Conservation (phyloP, 2,329 filamentous ascomycete genomes). For the Ophiocordyceps camponoti-leonardi region DNA sequence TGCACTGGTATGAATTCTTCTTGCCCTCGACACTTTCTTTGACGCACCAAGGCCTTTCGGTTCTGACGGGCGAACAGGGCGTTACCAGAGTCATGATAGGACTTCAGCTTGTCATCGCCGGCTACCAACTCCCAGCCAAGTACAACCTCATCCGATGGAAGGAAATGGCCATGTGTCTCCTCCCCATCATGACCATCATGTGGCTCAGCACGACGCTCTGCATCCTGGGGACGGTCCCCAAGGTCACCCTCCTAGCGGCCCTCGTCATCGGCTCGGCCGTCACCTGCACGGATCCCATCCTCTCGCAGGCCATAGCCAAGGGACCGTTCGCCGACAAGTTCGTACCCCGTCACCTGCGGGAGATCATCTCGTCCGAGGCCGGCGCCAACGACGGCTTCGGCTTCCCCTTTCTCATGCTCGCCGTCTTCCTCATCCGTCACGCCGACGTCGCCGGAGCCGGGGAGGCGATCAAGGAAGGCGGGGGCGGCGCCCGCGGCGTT, state of each 20-base stretch:
- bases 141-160: conserved; percentile 32
- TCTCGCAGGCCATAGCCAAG: conserved; percentile 45
- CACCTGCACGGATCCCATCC: conserved; percentile 43
- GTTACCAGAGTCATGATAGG: conserved; percentile 43
- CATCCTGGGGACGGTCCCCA: conserved; percentile 35
- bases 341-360: conserved; percentile 36
- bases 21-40: too few relatives aligned
- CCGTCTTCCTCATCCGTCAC: conserved; percentile 30
- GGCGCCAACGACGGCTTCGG: conserved; percentile 14
- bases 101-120: conserved; percentile 44
- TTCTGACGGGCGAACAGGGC: conserved; percentile 11
- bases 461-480: conserved; percentile 2
- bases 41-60: too few relatives aligned
- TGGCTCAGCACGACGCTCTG: conserved; percentile 36
- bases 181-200: conserved; percentile 45
- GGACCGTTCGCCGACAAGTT: conserved; percentile 43
- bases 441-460: conserved; percentile 18
- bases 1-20: conserved; percentile 17
- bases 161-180: conserved; percentile 34
- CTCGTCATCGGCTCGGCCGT: conserved; percentile 43
- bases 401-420: conserved; percentile 1
- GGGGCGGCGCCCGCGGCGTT: too few relatives aligned
- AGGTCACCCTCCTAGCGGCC: conserved; percentile 32
- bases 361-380: conserved; percentile 45
- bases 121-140: conserved; percentile 41